Percentiles rank a stretch among this genome's conserved stretches.
These are phyloP conservation scores for Porodaedalea pini DNA, from an alignment of 1,284 basidiomycete species.

Conservation along the genomic window DNA sequence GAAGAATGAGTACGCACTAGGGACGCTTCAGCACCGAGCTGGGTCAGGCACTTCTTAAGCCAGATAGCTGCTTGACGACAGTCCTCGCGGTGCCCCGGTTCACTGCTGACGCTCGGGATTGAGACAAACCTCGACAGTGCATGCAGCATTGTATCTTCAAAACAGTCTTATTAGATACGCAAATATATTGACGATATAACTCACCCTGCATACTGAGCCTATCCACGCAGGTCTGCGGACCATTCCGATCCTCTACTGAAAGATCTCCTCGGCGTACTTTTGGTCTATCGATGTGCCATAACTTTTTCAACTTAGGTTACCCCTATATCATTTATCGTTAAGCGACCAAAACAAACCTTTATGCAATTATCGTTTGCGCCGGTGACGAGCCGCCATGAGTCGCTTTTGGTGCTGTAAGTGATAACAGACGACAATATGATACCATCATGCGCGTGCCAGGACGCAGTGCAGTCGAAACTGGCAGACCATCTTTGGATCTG, in stretches of 20 bases:
- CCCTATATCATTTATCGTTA: too few species aligned
- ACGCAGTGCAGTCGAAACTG: slow-evolving; percentile 78
- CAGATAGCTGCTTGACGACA: slow-evolving; percentile 91
- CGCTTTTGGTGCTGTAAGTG: slow-evolving; percentile 32
- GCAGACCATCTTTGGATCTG: slow-evolving; percentile 77
- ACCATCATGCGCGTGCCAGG: slow-evolving; percentile 77
- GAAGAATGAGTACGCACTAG: slow-evolving; percentile 48
- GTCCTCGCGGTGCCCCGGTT: slow-evolving; percentile 71
- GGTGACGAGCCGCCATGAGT: slow-evolving; percentile 58
- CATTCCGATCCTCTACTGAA: slow-evolving; percentile 2
- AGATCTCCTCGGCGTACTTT: slow-evolving; percentile 21
- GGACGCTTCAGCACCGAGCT: slow-evolving; percentile 78
- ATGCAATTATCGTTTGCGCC: slow-evolving; percentile 84
- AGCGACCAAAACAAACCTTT: slow-evolving; percentile 47
- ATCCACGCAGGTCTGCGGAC: slow-evolving; percentile 17
- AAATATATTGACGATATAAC: slow-evolving; percentile 3
- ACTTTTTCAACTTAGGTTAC: slow-evolving; percentile 31
- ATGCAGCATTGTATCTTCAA: slow-evolving; percentile 58
- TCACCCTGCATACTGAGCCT: slow-evolving; percentile 19
- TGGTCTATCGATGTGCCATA: slow-evolving; percentile 51
- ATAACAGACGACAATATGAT: slow-evolving; percentile 77
- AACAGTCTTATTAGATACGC: neutral
- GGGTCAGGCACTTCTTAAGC: slow-evolving; percentile 80
- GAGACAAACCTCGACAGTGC: slow-evolving; percentile 85
- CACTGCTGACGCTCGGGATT: slow-evolving; percentile 80